A percentile compares a stretch with the other conserved stretches of the same genome.
Evolutionary conservation across 176 grass and related monocot genomes (phyloP).

Genomic region (Puya raimondii): DNA sequence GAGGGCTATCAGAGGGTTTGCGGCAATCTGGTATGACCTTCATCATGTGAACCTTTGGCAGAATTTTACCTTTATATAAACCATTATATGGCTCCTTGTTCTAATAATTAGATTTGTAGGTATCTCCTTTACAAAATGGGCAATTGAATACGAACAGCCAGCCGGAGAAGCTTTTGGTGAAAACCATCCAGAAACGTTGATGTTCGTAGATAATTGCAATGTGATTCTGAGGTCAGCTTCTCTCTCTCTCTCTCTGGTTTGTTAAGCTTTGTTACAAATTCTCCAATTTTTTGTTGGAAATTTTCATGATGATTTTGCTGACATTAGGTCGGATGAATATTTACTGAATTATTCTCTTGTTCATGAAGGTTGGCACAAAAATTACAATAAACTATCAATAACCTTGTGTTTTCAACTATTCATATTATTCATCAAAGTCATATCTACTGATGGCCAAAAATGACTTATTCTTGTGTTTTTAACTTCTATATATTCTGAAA

Average conservation of each 20-base stretch:
- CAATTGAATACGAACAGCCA: conserved; percentile 96
- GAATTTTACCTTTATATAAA: background rate
- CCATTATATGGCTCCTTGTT: conserved; percentile 12
- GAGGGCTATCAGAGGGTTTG: conserved; percentile 91
- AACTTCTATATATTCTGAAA: no score
- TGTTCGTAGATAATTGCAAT: conserved; percentile 98
- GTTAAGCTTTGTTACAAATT: conserved; percentile 1
- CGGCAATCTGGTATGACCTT: conserved; percentile 70
- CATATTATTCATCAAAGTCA: no score
- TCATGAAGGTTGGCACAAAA: no score
- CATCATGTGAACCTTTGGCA: conserved; percentile 12
- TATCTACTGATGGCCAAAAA: no score
- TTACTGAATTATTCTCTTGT: no score
- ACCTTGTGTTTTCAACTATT: no score
- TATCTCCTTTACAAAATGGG: conserved; percentile 89
- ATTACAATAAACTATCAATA: no score
- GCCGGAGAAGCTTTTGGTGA: conserved; percentile 88
- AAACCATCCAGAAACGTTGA: conserved; percentile 81
- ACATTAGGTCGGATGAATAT: no score
- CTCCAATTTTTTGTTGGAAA: background rate
- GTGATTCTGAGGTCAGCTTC: conserved; percentile 75
- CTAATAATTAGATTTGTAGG: conserved; percentile 38
- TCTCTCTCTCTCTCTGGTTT: conserved; percentile 7
- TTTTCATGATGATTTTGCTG: no score
- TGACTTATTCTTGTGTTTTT: no score